phyloP scores from a whole-genome alignment of 148 eudicot species.

The Silene conica region DNA sequence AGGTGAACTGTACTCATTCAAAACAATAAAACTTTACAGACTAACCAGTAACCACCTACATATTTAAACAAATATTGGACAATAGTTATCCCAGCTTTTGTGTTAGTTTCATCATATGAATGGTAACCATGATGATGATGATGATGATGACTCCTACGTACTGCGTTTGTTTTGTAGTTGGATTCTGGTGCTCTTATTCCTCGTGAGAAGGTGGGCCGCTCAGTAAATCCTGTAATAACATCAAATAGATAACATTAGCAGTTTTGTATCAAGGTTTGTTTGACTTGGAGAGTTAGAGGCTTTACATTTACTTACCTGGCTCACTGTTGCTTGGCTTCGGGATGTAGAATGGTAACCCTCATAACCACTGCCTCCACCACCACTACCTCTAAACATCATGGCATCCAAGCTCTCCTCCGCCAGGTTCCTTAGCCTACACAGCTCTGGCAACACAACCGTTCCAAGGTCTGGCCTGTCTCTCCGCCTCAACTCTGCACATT shows the following conservation, averaged over 20 bases:
- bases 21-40: neutral
- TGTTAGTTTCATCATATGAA: no score
- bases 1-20: no score
- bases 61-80: neutral
- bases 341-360: constrained; percentile 22
- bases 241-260: neutral
- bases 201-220: constrained; percentile 29
- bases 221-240: constrained; percentile 18
- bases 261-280: neutral
- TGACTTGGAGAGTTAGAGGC: neutral
- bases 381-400: constrained; percentile 22
- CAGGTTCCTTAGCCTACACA: constrained; percentile 46
- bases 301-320: constrained; percentile 29
- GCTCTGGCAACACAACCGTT: constrained; percentile 55
- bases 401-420: constrained; percentile 46
- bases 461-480: constrained; percentile 87
- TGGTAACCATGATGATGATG: no score
- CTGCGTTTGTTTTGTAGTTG: neutral
- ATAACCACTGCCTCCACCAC: constrained; percentile 13
- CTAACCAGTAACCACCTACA: neutral
- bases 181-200: constrained; percentile 11
- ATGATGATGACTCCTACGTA: no score
- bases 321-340: constrained; percentile 33
- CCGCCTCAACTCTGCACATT: constrained; percentile 71
- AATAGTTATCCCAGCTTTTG: neutral